phyloP scores from a whole-genome alignment of 495 filamentous ascomycete species.

The Bacidia gigantensis region DNA sequence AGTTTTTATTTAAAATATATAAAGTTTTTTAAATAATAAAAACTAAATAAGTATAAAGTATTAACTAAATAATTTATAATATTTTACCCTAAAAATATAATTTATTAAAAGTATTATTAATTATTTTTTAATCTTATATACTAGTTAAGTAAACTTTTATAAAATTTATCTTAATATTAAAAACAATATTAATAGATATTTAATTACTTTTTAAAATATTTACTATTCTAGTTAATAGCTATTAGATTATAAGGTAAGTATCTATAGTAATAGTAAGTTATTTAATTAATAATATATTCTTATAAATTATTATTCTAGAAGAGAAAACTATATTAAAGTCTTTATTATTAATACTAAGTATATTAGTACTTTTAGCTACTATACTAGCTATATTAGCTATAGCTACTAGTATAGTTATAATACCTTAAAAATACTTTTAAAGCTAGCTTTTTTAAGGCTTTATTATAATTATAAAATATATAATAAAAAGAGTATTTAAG shows the following conservation, averaged over 20 bases:
- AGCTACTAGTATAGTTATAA: too few species aligned
- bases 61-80: neutral
- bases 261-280: neutral
- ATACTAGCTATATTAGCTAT: too few species aligned
- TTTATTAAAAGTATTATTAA: constrained; percentile 8
- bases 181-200: neutral
- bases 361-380: too few species aligned
- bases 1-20: neutral
- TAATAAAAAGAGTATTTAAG: neutral
- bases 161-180: neutral
- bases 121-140: neutral
- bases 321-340: neutral
- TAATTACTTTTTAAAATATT: neutral
- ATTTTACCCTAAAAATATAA: constrained; percentile 1
- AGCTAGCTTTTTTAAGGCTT: neutral
- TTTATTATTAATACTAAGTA: too few species aligned
- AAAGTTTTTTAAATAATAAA: constrained; percentile 6
- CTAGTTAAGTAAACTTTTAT: neutral
- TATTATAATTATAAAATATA: neutral
- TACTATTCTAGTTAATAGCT: neutral
- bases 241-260: neutral
- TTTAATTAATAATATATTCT: neutral
- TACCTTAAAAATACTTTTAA: too few species aligned
- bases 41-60: neutral
- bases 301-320: neutral